Evolutionary conservation across 495 filamentous ascomycete species (phyloP), one percentile per base, ranked within the genome.

Genomic region (Penicillium parvum): DNA sequence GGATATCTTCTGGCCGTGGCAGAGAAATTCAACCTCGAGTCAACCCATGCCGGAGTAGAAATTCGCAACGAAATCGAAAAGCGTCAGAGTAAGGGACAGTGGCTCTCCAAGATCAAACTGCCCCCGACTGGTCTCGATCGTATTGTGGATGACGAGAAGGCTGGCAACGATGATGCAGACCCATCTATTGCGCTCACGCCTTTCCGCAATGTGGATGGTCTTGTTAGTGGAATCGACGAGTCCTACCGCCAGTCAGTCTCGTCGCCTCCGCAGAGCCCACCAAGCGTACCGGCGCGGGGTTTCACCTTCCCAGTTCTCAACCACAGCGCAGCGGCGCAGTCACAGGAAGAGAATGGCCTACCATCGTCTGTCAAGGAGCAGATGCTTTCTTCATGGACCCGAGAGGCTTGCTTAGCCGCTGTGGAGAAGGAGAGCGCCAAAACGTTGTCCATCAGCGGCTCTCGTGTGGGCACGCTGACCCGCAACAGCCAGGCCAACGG

Each of bases 1-100:
- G 89, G 90, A 5, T 95, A 95, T 64, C 76, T 95, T 32, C 88
- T 86, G 80, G 72, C 78, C 12, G 50, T 95, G 44, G 82, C 75
- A 14, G 83, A 90, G 47, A 79, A 77, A 41, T 92, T 95, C 48
- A 80, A 87, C 8, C 83, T 91, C 47, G 82, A 89, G 28, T 71
- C 73, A 7, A 78, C 82, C 0, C 63, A 65, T 10, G 68, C 84
- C 22, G 88, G 87, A 7, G 70, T 73, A 30, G 79, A 77, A 8
- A 81, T 96, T 20, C 75, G 82, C 40, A 79, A 73, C 32, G 90
- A 95, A 59, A 84, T 95, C 39, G 71, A 78, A 22, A 77, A 82
- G 35, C 75, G 90, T 28, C 81, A 79, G 55, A 75, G 71, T 41
- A 78, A 84, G 47, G 67, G 79, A 29, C 74, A 90, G 26, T 96